phyloP scores from a whole-genome alignment of 139 green algal genomes.

The Picochlorum sp. region DNA sequence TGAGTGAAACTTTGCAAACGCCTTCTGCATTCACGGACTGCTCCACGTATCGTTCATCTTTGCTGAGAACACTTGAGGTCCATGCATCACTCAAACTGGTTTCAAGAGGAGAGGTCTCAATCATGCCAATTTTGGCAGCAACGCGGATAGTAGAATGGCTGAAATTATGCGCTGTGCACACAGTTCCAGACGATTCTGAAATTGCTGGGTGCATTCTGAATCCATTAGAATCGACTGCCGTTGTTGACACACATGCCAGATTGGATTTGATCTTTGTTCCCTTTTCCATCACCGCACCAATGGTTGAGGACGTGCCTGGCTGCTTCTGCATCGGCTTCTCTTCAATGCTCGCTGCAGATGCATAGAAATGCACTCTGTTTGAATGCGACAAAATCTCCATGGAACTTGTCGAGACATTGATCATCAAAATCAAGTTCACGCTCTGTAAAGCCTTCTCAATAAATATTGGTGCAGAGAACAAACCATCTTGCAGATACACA shows the following conservation, averaged over 20 bases:
- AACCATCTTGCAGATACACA: background rate
- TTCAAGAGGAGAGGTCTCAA: too few relatives aligned
- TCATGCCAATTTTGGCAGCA: constrained; percentile 12
- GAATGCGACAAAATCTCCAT: background rate
- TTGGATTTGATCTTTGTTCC: background rate
- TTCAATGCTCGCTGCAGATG: constrained; percentile 1
- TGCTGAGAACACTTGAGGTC: too few relatives aligned
- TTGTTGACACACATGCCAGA: constrained; percentile 3
- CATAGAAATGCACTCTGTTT: too few relatives aligned
- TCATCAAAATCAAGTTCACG: background rate
- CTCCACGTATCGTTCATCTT: too few relatives aligned
- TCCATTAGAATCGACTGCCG: constrained; percentile 5
- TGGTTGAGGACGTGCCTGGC: too few relatives aligned
- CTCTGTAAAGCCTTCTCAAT: background rate
- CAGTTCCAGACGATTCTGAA: constrained; percentile 26
- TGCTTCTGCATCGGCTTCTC: background rate
- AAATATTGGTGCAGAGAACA: constrained; percentile 25
- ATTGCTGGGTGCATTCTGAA: constrained; percentile 28
- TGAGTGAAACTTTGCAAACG: background rate
- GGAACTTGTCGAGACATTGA: background rate
- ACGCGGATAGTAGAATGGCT: constrained; percentile 9
- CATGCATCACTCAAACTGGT: background rate
- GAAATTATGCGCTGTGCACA: constrained; percentile 15
- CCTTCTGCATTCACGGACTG: background rate
- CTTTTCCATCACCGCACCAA: too few relatives aligned